phyloP scores from a whole-genome alignment of 2,329 filamentous ascomycete genomes.

The Aureobasidium sp. region DNA sequence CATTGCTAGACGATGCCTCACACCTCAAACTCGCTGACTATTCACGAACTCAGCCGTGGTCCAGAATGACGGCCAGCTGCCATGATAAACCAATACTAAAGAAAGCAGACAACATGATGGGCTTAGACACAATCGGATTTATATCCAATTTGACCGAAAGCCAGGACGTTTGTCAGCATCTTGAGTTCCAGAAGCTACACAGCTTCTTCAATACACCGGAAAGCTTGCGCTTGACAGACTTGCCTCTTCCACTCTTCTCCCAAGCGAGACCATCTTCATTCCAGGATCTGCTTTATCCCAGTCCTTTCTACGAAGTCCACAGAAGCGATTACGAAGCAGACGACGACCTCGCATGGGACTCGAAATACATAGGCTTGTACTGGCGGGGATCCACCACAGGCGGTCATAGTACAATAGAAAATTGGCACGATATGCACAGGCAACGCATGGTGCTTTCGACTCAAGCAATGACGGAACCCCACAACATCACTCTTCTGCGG shows the following conservation, averaged over 20 bases:
- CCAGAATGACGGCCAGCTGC: neutral
- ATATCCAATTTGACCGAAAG: neutral
- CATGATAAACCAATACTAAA: neutral
- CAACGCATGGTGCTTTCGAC: neutral
- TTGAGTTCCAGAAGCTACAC: neutral
- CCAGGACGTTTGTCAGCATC: neutral
- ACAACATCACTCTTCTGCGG: neutral
- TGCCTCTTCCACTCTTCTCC: neutral
- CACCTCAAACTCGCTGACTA: neutral
- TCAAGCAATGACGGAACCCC: neutral
- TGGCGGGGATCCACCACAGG: neutral
- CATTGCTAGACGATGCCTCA: neutral
- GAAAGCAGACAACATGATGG: constrained; percentile 36
- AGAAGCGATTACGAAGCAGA: neutral
- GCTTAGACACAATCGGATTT: neutral
- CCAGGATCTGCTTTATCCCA: neutral
- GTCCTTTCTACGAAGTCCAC: neutral
- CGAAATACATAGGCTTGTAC: neutral
- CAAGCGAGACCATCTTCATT: neutral
- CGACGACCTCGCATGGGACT: neutral
- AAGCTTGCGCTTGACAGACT: neutral
- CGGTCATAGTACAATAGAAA: neutral
- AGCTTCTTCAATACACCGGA: neutral
- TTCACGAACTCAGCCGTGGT: neutral
- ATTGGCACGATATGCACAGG: neutral